Evolutionary conservation across 345 rosid species (phyloP), one percentile per base, ranked within the genome.

Genomic region (Eucalyptus curtisii): DNA sequence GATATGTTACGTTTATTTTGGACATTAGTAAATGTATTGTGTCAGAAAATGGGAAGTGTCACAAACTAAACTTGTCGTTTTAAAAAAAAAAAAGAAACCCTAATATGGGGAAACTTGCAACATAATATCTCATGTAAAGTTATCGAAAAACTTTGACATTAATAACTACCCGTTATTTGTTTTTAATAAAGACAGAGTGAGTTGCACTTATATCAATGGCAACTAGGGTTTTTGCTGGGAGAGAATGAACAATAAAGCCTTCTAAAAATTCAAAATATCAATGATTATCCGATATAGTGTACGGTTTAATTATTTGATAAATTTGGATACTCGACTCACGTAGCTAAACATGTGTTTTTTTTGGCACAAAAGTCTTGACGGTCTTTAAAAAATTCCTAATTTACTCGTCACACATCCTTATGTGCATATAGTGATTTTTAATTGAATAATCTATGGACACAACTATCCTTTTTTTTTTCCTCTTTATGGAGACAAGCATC

Each of bases 51-150:
- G 82, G 82, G 24, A 76, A 37, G 42, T 37, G 47, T 40, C 82
- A 5, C 81, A 37, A 15, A 76, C 42, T 6, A 19, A 19, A 37
- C 25, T 37, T 76, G 82, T 20, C 44, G 4, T 71, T 22, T 10
- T 20, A 0, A 0, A 4, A 8, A 8, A 0, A 0, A 4, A 8
- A 8, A 68, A 33, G 5, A 68, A 68, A 17, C 22, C 42, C 44
- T 31, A 17, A 68, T 33, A 17, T 68, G 22, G 20, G 24, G 22
- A 4, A 31, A 68, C 7, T 31, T 16, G 37, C 81, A 19, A 33
- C 7, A 71, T 64, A 37, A 33, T 71, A 71, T 37, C 40, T 17
- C 80, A 71, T 10, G 45, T 33, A 71, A 37, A 11, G 44, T 40
- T 19, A 37, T 71, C 14, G 45, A 76, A 76, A 76, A 40, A 37